These are phyloP conservation scores for Medicago lupulina DNA, from an alignment of 306 rosid genomes.

Conservation along the genomic window DNA sequence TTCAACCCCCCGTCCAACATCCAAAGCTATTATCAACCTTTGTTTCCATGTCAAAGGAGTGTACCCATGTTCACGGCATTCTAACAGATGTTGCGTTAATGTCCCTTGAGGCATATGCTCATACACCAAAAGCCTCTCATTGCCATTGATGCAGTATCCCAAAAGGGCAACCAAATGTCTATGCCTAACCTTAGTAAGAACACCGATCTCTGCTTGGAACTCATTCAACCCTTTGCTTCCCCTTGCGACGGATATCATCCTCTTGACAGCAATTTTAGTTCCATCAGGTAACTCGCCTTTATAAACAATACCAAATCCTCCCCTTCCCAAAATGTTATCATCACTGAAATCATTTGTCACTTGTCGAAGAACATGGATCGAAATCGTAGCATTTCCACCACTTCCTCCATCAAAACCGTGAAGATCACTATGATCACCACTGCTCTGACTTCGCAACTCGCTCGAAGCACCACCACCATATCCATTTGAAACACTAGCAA, in stretches of 20 bases:
- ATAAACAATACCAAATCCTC: conserved; percentile 94
- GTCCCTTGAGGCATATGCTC: conserved; percentile 95
- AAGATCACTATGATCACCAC: conserved; percentile 62
- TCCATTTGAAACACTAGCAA: conserved; percentile 60
- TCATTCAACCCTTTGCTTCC: conserved; percentile 82
- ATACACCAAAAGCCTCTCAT: conserved; percentile 84
- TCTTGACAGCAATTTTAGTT: conserved; percentile 86
- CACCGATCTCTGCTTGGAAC: conserved; percentile 87
- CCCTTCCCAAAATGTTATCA: conserved; percentile 80
- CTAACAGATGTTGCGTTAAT: conserved; percentile 78
- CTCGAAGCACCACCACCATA: conserved; percentile 70
- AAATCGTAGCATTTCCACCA: conserved; percentile 60
- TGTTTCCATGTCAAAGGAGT: conserved; percentile 85
- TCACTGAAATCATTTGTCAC: conserved; percentile 78
- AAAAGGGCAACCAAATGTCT: conserved; percentile 89
- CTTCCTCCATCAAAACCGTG: conserved; percentile 64
- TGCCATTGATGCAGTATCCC: conserved; percentile 84
- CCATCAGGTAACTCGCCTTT: conserved; percentile 86
- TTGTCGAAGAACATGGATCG: conserved; percentile 74
- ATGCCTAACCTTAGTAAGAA: conserved; percentile 85
- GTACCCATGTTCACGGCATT: conserved; percentile 60
- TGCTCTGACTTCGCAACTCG: conserved; percentile 77
- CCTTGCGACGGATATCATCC: conserved; percentile 78
- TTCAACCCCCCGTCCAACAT: conserved; percentile 91
- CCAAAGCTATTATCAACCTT: conserved; percentile 81